Base-by-base conservation (phyloP, 768 basidiomycete genomes). In the Pleurotus eryngii region DNA sequence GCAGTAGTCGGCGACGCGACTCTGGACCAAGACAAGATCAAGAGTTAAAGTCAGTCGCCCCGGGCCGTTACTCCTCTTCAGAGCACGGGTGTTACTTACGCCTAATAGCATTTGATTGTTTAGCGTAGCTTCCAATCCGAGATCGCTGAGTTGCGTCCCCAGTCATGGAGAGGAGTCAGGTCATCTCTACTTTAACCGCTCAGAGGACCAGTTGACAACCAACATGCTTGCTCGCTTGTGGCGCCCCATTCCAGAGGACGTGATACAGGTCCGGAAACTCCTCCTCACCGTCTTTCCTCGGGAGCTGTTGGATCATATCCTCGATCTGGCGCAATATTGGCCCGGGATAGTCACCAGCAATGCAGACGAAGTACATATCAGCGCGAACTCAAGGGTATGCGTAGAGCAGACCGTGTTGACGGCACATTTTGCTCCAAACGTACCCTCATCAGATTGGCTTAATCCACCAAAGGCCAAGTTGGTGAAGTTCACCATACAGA, bases 401-500 rank as follows among this genome's bases (percentile, higher is more conserved):
- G n/a, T 9, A 8, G 46, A 47, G 20, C 4, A 47, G 46, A 22
- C n/a, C 17, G 20, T 47, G 20, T 20, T 20, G 20, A 20, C 20
- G 20, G 27, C 24, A 14, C 27, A 50, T 9, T n/a, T 50, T n/a
- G 14, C 6, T 2, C 38, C 49, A 9, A 27, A 27, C 27, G 17
- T 37, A 5, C 20, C 43, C 43, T 50, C 51, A 5, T 53, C 38
- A 1, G 22, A 15, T 9, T 58, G 24, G 50, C 39, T 18, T 22
- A 22, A 43, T 30, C 18, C 46, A 20, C 35, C 58, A 8, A 50
- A 40, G 17, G 54, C 67, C 11, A 64, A 59, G 45, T 48, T 46
- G 24, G 60, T 70, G 2, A 51, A 48, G 30, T 67, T 69, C 37
- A 51, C 48, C 15, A 55, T 63, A 9, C 46, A 47, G 35, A 67